Evolutionary conservation across 108 stramenopile genomes (phyloP).

Genomic region (Skeletonema tropicum): DNA sequence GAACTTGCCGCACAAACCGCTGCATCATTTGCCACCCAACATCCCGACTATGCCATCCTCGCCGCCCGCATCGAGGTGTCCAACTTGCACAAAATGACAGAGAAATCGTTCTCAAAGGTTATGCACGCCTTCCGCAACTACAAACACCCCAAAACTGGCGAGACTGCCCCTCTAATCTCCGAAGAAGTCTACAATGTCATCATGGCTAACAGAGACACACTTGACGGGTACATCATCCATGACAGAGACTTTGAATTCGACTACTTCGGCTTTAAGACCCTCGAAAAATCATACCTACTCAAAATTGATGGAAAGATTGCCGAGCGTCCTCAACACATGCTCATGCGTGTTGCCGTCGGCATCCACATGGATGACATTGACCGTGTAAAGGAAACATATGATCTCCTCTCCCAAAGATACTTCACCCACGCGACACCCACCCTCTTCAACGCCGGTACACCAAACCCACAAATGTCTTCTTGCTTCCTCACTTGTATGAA

Average conservation of each 20-base stretch:
- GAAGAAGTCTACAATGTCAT: constrained; percentile 81
- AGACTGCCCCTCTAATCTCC: constrained; percentile 88
- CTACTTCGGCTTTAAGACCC: constrained; percentile 99
- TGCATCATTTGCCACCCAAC: constrained; percentile 97
- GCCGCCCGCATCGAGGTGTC: constrained; percentile 98
- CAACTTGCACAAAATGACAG: constrained; percentile 97
- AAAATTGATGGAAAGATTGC: constrained; percentile 91
- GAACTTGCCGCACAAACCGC: constrained; percentile 99
- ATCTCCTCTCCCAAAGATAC: constrained; percentile 90
- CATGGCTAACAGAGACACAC: constrained; percentile 83
- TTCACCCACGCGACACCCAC: constrained; percentile 99
- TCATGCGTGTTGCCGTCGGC: constrained; percentile 98
- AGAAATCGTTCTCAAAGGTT: constrained; percentile 88
- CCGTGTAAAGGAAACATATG: constrained; percentile 93
- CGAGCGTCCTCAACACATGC: constrained; percentile 92
- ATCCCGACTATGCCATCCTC: constrained; percentile 97
- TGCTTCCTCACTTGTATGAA: constrained; percentile 97
- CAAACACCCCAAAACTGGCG: constrained; percentile 92
- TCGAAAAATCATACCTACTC: constrained; percentile 96
- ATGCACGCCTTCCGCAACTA: constrained; percentile 81
- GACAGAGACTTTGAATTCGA: constrained; percentile 96
- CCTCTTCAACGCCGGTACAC: constrained; percentile 97
- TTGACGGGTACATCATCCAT: constrained; percentile 90
- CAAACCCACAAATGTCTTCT: constrained; percentile 96
- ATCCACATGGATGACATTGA: constrained; percentile 96